Evolutionary conservation across 169 alveolate genomes (phyloP), one percentile per base, ranked within the genome.

Genomic region (Plasmodium sp.): DNA sequence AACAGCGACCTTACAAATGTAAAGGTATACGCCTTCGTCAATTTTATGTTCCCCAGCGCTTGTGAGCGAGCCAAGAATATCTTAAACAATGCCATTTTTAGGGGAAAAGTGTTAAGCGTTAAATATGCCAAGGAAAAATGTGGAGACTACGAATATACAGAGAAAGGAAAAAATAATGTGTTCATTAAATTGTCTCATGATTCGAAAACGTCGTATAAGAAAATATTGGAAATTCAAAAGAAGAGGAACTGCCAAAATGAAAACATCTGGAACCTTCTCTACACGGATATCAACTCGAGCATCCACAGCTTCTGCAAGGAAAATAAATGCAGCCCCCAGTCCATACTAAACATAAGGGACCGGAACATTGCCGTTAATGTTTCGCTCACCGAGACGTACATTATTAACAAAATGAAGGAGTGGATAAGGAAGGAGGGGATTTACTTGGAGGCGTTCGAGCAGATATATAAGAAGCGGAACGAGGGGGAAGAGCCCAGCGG

Each of bases 181-280:
- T 51, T 97, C 83, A 85, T 93, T 82, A 51, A 84, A 85, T 97
- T 97, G 81, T 94, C 96, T 77, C 95, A 97, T 56, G 96, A 97
- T 16, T 96, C 96, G 82, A 97, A 96, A 84, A 92, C 95, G 48
- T 95, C 96, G 73, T 97, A 97, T 92, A 96, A 96, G 83, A 95
- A 97, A 90, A 96, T 96, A 84, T 81, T 97, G 88, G 98, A 97
- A 96, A 96, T 96, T 56, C 97, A 97, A 93, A 95, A 88, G 85
- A 92, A 84, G 91, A 96, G 93, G 74, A 96, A 96, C 73, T 97
- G 98, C 80, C 97, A 96, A 85, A 98, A 98, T 82, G 97, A 96
- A 86, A 96, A 96, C 58, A 98, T 98, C 33, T 99, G 99, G 99
- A 99, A 99, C 95, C 93, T 98, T 82, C 97, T 99, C n/a, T 99